Percentiles rank a stretch among this genome's conserved stretches.
Conservation (phyloP, 1,284 basidiomycete species). For the Earliella scabrosa region DNA sequence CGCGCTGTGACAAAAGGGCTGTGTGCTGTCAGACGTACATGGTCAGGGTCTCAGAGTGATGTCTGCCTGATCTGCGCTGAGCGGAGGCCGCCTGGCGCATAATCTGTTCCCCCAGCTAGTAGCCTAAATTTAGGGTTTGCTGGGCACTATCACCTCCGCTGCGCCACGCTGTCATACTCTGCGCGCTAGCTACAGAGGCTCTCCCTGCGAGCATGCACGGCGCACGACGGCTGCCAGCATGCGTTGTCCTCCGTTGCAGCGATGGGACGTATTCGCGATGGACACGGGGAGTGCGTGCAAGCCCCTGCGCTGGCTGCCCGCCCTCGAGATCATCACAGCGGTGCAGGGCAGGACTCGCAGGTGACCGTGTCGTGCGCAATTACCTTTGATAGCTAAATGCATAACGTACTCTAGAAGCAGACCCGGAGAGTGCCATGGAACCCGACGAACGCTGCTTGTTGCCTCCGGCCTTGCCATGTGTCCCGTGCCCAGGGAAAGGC, state of each 20-base stretch:
- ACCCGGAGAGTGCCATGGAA: conserved; percentile 22
- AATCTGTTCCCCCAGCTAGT: conserved; percentile 18
- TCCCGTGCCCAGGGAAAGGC: neutral
- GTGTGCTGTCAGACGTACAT: neutral
- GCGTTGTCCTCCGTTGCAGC: neutral
- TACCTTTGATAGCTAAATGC: conserved; percentile 29
- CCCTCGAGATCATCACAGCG: conserved; percentile 12
- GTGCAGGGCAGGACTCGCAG: conserved; percentile 17
- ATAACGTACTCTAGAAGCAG: conserved; percentile 24
- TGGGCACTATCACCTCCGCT: conserved; percentile 3
- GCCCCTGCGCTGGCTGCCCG: neutral
- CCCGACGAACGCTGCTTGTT: conserved; percentile 17
- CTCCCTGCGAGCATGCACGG: neutral
- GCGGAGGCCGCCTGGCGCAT: conserved; percentile 10
- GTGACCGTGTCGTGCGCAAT: conserved; percentile 13
- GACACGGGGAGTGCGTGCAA: neutral
- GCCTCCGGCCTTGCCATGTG: conserved; percentile 9
- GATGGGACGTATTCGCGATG: neutral
- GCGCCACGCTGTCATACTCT: neutral
- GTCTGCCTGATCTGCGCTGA: conserved; percentile 10
- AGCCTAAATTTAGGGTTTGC: conserved; percentile 30
- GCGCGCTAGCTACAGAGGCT: neutral
- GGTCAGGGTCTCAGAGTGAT: conserved; percentile 1
- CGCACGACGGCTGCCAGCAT: neutral
- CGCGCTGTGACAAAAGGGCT: too few relatives aligned